Evolutionary conservation across 805 yeast genomes (phyloP), one percentile per base, ranked within the genome.

Genomic region (Cyberlindnera veronae): DNA sequence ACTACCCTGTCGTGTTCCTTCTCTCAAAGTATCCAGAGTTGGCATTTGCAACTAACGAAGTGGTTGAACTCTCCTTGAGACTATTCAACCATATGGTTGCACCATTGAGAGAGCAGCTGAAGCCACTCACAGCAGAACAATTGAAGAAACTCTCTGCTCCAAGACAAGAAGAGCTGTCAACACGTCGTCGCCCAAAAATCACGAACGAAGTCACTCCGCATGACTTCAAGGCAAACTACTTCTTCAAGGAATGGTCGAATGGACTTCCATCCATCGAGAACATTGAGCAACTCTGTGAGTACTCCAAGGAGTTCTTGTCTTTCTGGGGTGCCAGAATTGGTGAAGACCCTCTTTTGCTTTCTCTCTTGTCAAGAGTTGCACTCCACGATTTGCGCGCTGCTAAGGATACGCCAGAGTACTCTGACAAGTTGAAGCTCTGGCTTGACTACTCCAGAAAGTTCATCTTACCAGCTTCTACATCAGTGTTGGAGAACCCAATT

Each of bases 331-430:
- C 79, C 0, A 71, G 67, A 32, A 46, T 86, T 10, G 71, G 83
- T 2, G 51, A 67, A 19, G 67, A 71, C 52, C 54, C 79, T 2
- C 51, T 57, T 3, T 58, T 86, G 3, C 61, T 84, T 12, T 63
- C 76, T 7, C 77, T 80, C 48, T 38, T 90, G 1, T 74, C 86
- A 41, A 76, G 85, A 29, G 72, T 86, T n/a, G 80, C 76, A 11
- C 46, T 60, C 3, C 40, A 55, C 19, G 73, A 71, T 38, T 57
- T 77, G 28, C 33, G 46, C 8, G 36, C 43, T 26, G 18, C 39
- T 14, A 29, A 28, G 14, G 38, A 36, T 2, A n/a, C 41, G 6
- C 40, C 42, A 8, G 47, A 49, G 7, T 32, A 51, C 37, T 53
- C 53, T 18, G 38, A 39, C 3, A 41, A 48, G 10, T 35, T 61